Evolutionary conservation across 2,329 filamentous ascomycete species (phyloP).

Genomic region (Pestalotiopsis sp.): DNA sequence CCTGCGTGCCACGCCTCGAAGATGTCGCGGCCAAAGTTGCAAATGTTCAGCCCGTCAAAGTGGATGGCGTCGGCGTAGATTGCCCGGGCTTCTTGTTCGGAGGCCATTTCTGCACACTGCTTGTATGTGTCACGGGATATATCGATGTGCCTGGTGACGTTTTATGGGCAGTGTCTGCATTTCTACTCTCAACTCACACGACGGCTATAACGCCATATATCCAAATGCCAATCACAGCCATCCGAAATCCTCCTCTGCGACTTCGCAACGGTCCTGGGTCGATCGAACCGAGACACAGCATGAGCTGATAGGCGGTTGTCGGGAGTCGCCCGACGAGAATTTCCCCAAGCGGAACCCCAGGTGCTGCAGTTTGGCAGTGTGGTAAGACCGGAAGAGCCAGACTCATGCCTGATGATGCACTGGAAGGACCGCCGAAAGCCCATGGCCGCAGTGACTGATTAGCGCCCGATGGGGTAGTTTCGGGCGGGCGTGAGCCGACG

Average conservation of each 20-base stretch:
- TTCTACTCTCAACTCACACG: not conserved
- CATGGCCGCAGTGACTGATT: not conserved
- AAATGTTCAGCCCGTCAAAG: slow-evolving; percentile 44
- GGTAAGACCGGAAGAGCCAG: not conserved
- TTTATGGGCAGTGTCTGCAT: not conserved
- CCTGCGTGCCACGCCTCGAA: slow-evolving; percentile 41
- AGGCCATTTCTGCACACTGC: slow-evolving; percentile 31
- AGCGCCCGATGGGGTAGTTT: not conserved
- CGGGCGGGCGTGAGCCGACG: not conserved
- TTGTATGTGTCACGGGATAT: not conserved
- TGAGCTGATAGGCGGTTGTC: not conserved
- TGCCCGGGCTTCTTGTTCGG: slow-evolving; percentile 36
- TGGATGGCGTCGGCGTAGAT: slow-evolving; percentile 40
- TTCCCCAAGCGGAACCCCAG: not conserved
- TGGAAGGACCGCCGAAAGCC: not conserved
- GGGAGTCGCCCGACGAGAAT: not conserved
- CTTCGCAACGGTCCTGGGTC: not conserved
- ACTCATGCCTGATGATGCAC: not conserved
- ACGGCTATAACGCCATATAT: not conserved
- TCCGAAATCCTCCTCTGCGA: not conserved
- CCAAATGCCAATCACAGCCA: not conserved
- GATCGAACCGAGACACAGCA: not conserved
- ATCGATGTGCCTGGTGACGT: not conserved
- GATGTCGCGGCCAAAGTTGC: slow-evolving; percentile 41
- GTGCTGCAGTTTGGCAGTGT: not conserved